These are phyloP conservation scores for Arthroderma uncinatum DNA, from an alignment of 2,329 filamentous ascomycete species.

Conservation along the genomic window DNA sequence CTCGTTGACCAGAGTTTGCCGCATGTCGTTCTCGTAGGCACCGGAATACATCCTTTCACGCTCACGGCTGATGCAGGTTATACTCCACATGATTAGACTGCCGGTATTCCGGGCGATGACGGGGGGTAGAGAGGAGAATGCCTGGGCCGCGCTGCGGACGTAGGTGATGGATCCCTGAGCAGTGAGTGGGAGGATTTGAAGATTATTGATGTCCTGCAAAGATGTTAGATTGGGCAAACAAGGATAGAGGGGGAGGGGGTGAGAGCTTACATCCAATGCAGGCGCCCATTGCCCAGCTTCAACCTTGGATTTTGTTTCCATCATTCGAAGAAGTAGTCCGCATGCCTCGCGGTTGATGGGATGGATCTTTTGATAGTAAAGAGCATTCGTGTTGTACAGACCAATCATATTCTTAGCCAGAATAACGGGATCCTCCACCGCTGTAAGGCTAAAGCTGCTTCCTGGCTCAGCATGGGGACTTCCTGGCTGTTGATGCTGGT, in stretches of 20 bases:
- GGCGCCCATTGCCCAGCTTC: conserved; percentile 48
- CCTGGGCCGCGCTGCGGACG: conserved; percentile 69
- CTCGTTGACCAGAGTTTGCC: conserved; percentile 49
- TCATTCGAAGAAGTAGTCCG: conserved; percentile 49
- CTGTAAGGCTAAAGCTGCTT: conserved; percentile 49
- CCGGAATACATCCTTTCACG: conserved; percentile 58
- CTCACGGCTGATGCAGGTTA: conserved; percentile 72
- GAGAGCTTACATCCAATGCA: conserved; percentile 52
- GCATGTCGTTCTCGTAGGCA: conserved; percentile 52
- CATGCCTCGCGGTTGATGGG: conserved; percentile 48
- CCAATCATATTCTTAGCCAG: conserved; percentile 52
- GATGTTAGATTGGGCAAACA: background rate
- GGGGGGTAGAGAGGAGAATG: conserved; percentile 66
- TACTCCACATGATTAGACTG: conserved; percentile 86
- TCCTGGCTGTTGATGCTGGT: conserved; percentile 29
- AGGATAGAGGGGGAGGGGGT: background rate
- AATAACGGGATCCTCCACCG: conserved; percentile 55
- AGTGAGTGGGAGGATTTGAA: conserved; percentile 70
- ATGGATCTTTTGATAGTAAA: conserved; percentile 51
- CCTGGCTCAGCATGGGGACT: conserved; percentile 32
- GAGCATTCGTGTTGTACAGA: conserved; percentile 50
- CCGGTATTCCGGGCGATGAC: conserved; percentile 82
- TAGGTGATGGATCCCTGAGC: conserved; percentile 62
- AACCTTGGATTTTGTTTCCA: conserved; percentile 49
- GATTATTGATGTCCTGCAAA: conserved; percentile 55